These are phyloP conservation scores for Durotheca rogersii DNA, from an alignment of 495 filamentous ascomycete species.

Conservation along the genomic window DNA sequence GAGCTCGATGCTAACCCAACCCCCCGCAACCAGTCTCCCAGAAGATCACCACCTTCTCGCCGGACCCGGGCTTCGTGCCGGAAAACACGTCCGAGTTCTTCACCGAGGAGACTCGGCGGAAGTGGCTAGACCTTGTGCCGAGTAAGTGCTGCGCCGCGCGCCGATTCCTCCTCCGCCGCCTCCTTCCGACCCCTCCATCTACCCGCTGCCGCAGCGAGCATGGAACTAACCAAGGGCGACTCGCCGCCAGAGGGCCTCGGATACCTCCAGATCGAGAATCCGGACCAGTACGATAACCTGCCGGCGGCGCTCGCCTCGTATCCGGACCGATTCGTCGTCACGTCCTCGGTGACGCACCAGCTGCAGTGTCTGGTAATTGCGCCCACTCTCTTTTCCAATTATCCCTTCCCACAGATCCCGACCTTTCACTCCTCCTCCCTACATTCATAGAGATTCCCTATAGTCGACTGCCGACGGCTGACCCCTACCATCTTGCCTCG, in stretches of 20 bases:
- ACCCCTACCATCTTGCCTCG: not conserved
- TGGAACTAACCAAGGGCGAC: slow-evolving; percentile 1
- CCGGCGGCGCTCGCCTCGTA: slow-evolving; percentile 38
- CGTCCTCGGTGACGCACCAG: slow-evolving; percentile 52
- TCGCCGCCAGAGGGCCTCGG: slow-evolving; percentile 41
- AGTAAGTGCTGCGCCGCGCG: too few species aligned
- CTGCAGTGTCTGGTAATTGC: slow-evolving; percentile 45
- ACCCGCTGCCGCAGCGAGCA: too few species aligned
- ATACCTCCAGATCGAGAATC: slow-evolving; percentile 42
- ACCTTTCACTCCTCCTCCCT: not conserved
- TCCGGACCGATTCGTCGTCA: slow-evolving; percentile 44
- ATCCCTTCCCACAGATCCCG: not conserved
- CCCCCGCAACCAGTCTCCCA: slow-evolving; percentile 35
- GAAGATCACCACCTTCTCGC: slow-evolving; percentile 45
- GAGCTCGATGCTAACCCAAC: not conserved
- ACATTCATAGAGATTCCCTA: too few species aligned
- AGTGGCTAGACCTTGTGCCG: slow-evolving; percentile 47
- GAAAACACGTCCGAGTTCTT: slow-evolving; percentile 49
- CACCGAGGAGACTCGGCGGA: slow-evolving; percentile 34
- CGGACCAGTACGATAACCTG: slow-evolving; percentile 40
- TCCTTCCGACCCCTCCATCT: too few species aligned
- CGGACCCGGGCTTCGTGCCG: slow-evolving; percentile 43
- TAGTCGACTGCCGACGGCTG: too few species aligned
- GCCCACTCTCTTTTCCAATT: not conserved
- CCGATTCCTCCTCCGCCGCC: too few species aligned